Evolutionary conservation across 129 eudicot genomes (phyloP).

Genomic region (Tagetes patula): DNA sequence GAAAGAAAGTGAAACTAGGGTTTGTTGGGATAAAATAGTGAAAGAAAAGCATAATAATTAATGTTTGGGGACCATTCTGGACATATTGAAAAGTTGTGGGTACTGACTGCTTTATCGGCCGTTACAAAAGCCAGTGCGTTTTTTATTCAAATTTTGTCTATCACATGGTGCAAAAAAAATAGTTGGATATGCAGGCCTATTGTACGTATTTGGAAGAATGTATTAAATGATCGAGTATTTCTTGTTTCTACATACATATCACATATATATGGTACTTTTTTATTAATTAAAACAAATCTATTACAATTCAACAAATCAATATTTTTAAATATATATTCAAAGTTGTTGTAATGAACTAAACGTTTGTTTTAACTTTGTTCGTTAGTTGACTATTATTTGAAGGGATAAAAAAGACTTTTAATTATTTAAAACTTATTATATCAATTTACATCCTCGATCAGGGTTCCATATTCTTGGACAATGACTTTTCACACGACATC

Average conservation of each 20-base stretch:
- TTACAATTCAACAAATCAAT: not conserved
- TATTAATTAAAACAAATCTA: not conserved
- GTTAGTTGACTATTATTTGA: too few species aligned
- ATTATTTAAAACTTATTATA: too few species aligned
- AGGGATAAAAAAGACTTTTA: too few species aligned
- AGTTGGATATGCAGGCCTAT: slow-evolving; percentile 32
- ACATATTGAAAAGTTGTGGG: slow-evolving; percentile 45
- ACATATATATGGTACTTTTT: not conserved
- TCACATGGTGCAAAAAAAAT: slow-evolving; percentile 37
- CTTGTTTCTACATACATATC: slow-evolving; percentile 5
- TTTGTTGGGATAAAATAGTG: slow-evolving; percentile 37
- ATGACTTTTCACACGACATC: too few species aligned
- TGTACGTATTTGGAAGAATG: slow-evolving; percentile 29
- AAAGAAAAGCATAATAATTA: slow-evolving; percentile 30
- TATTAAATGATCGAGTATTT: not conserved
- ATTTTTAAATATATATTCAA: too few species aligned
- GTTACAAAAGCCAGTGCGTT: slow-evolving; percentile 47
- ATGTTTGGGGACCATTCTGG: slow-evolving; percentile 50
- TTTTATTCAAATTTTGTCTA: slow-evolving; percentile 31
- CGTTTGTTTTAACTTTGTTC: too few species aligned
- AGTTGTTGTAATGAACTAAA: too few species aligned
- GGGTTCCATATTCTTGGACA: too few species aligned
- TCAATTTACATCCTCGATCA: too few species aligned
- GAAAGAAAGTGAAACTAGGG: slow-evolving; percentile 34
- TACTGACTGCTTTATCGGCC: slow-evolving; percentile 62